Base-by-base conservation (phyloP, 2,329 filamentous ascomycete genomes). In the Talaromyces sp. region DNA sequence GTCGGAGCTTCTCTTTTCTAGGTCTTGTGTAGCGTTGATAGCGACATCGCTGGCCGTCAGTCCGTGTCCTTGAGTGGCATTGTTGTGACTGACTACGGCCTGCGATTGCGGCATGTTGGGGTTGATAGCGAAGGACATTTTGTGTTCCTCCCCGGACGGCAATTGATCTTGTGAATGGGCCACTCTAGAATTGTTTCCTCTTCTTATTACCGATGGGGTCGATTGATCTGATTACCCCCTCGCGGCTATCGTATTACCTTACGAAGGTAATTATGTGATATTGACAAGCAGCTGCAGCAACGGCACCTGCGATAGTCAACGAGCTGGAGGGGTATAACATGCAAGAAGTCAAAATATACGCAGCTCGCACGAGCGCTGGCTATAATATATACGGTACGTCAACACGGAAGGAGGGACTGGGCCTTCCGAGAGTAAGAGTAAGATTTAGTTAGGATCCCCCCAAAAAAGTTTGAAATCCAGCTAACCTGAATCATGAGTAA, bases 71-170 rank as follows among this genome's bases (percentile, higher is more conserved):
- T 35, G 49, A 19, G 31, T 54, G 16, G 31, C 10, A 41, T 24
- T 43, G 33, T 63, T 63, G 50, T 63, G 61, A 27, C 61, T 63
- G 49, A 63, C 50, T n/a, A 63, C 61, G 49, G 27, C 24, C 39
- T 57, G 50, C 50, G 61, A 63, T 22, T 56, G 61, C 31, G 50
- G 50, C 11, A 50, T 41, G 61, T 63, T 63, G 6, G 37, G 61
- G 31, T 63, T 63, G 27, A 63, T 45, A 22, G 61, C 24, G 50
- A 63, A 35, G 31, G 61, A 63, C 61, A 63, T 63, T 1, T 24
- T 57, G n/a, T 22, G 16, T 14, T 19, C 50, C 16, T 8, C 52
- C n/a, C 45, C 35, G n/a, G 16, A 11, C 8, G 14, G 9, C n/a
- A 14, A 9, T 22, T 22, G 31, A 13, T 37, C 7, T 56, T 13